A percentile compares a stretch with the other conserved stretches of the same genome.
Evolutionary conservation across 179 eudicot genomes (phyloP).

Genomic region (Heliamphora pulchella): DNA sequence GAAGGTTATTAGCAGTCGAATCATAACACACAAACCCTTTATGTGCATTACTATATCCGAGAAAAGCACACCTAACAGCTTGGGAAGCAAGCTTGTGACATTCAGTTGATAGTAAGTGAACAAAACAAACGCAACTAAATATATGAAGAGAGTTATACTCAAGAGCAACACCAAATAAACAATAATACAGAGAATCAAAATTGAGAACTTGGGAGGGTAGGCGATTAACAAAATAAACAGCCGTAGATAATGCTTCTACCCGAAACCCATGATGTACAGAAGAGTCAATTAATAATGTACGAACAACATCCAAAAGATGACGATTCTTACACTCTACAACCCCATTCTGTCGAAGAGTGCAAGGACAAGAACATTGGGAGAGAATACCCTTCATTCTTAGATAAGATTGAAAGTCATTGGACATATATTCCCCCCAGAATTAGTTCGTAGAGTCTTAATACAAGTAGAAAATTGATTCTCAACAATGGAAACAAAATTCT

Average conservation of each 20-base stretch:
- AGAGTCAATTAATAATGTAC: constrained; percentile 7
- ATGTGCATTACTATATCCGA: not conserved
- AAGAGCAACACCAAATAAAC: not conserved
- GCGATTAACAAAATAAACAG: constrained; percentile 8
- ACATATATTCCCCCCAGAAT: constrained; percentile 17
- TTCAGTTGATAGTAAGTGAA: not conserved
- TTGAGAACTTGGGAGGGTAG: not conserved
- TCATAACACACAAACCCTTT: constrained; percentile 14
- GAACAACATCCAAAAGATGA: constrained; percentile 11
- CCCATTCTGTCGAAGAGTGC: constrained; percentile 4
- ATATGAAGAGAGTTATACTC: not conserved
- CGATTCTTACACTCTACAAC: not conserved
- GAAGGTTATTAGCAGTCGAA: not conserved
- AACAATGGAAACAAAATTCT: not conserved
- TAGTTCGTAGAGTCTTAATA: constrained; percentile 11
- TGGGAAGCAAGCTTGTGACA: constrained; percentile 5
- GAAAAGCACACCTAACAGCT: not conserved
- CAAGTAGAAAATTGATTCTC: constrained; percentile 6
- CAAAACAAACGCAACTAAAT: not conserved
- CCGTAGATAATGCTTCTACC: constrained; percentile 16
- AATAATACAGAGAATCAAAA: constrained; percentile 7
- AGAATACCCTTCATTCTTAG: constrained; percentile 1
- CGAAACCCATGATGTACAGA: not conserved
- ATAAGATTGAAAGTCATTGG: not conserved
- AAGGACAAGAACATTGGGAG: constrained; percentile 8